A percentile compares a stretch with the other conserved stretches of the same genome.
Conservation (phyloP, 164 flowering plant genomes). For the Magnolia officinalis region DNA sequence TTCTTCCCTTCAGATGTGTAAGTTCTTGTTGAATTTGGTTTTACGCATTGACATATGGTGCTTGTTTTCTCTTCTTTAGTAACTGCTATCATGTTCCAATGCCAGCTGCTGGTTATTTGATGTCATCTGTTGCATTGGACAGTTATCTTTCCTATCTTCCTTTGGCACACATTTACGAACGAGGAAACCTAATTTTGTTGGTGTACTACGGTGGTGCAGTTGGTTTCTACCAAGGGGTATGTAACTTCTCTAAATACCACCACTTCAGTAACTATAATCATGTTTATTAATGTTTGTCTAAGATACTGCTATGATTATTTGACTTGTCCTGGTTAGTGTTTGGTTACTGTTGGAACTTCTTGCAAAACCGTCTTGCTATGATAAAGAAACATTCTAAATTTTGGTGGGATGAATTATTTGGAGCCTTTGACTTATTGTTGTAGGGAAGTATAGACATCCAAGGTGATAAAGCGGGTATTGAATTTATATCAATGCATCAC, state of each 20-base stretch:
- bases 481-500: too few species aligned
- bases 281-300: too few species aligned
- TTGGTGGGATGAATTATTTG: too few species aligned
- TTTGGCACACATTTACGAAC: slow-evolving; percentile 94
- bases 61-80: neutral
- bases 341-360: too few species aligned
- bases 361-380: too few species aligned
- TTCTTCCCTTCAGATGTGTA: slow-evolving; percentile 76
- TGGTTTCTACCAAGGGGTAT: slow-evolving; percentile 99
- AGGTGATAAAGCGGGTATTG: too few species aligned
- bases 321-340: too few species aligned
- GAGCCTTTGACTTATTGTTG: too few species aligned
- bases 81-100: neutral
- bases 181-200: slow-evolving; percentile 61
- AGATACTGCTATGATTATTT: too few species aligned
- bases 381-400: too few species aligned
- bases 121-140: slow-evolving; percentile 17
- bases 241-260: neutral
- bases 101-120: neutral
- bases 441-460: too few species aligned
- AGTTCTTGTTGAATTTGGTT: slow-evolving; percentile 25
- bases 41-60: neutral
- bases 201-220: slow-evolving; percentile 73
- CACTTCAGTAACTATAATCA: too few species aligned
- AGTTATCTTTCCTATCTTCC: slow-evolving; percentile 97